Evolutionary conservation across 179 eudicot genomes (phyloP), one percentile per base, ranked within the genome.

Genomic region (Monotropa hypopitys): DNA sequence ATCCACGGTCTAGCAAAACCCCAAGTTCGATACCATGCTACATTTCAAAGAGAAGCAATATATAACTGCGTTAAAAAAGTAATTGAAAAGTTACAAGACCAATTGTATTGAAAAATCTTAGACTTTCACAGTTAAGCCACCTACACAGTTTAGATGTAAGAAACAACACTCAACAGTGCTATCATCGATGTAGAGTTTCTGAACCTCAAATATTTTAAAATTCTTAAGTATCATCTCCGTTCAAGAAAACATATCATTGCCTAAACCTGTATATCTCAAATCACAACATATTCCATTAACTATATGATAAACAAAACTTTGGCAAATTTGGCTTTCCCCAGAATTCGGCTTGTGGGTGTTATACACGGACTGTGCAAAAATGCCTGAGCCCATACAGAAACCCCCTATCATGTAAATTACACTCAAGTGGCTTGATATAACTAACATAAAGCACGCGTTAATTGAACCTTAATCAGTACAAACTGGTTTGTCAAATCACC

Each of bases 401-500:
- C 75, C 42, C 43, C 75, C 2, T 47, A 28, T 15, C 42, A 71
- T 49, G 21, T 49, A 71, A 47, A 16, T 72, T 45, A n/a, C n/a
- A 45, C 20, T 20, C 45, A 32, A 9, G 47, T n/a, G 56, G 49
- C 76, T 35, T 12, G 66, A 35, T 54, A 73, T 46, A 73, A 73
- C 46, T 51, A 54, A n/a, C 26, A 43, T 26, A 54, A 38, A 23
- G 45, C 46, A 53, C 33, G 18, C 8, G 28, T 28, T 28, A 26
- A 7, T 28, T 53, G 65, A 49, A 16, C 28, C 38, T 32, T 30
- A 33, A 20, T 61, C 71, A 51, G 30, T 65, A 71, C 20, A 18
- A n/a, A 23, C 54, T 40, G 68, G 49, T 43, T n/a, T 40, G 23
- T 30, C 57, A 72, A 43, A 73, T 86, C 73, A 94, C 98, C 98